Base-by-base conservation (phyloP, 306 rosid genomes). In the Cicer judaicum region DNA sequence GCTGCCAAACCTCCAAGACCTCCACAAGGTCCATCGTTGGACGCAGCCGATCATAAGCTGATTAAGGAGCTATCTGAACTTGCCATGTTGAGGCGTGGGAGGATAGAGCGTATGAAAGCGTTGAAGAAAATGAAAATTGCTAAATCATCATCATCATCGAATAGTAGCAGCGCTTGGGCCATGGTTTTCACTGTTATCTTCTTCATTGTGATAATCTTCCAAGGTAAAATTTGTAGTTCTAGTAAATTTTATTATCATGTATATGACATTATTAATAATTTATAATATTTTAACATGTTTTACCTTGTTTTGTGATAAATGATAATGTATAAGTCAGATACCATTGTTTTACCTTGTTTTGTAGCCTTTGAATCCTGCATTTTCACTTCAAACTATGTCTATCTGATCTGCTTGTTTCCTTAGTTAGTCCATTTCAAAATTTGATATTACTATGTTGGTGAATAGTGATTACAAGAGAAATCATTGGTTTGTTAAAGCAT, bases 1-100 rank as follows among this genome's bases (percentile, higher is more conserved):
- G 74, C 96, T 62, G 74, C 81, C 21, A 94, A 84, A 76, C 99
- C 97, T 42, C 98, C 98, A 8, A 89, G 98, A 55, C 92, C 99
- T n/a, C 97, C 97, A 3, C 84, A 82, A 70, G 88, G 89, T 64
- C 99, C 95, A 0, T 52, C 88, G 0, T 69, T 94, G 80, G 95
- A 94, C 75, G 97, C 90, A 7, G 96, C 99, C 12, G 96, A 94
- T 54, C 80, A 72, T 80, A 92, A 87, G 84, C 79, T 94, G 59
- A 85, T 92, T 41, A 90, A 73, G 87, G 99, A 94, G 83, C 73
- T 94, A 70, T 71, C 99, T 3, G 93, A 88, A 68, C 78, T 89
- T 84, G 95, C 97, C 44, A 81, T 81, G 90, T 78, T 89, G 89
- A 94, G 89, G 75, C 95, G 97, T 29, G 93, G 93, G 34, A 90